Evolutionary conservation across 192 early-diverging fungal genomes (phyloP), one percentile per base, ranked within the genome.

Genomic region (Linnemannia hyalina): DNA sequence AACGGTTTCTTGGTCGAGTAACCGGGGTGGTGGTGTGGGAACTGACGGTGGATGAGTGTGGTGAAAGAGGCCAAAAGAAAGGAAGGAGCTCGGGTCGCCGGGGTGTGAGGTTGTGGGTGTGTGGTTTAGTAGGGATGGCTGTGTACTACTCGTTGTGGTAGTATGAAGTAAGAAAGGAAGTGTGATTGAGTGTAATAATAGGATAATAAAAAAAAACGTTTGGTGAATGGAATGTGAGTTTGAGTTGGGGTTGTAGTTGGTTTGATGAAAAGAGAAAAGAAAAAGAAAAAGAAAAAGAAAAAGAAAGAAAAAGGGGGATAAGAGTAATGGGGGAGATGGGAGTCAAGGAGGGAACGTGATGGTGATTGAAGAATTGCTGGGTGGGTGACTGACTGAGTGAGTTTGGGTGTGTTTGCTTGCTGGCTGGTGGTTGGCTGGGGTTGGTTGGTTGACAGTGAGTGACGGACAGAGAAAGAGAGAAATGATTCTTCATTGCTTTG

Each of bases 141-240:
- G 22, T 60, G 22, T 60, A 60, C 55, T 60, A 60, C 55, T 60
- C 55, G n/a, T 60, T 60, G 55, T 60, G 55, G 55, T 60, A 60
- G 55, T 60, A 26, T 26, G n/a, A 60, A 60, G 49, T 15, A 52
- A 52, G 49, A 6, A 52, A 11, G 54, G n/a, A 60, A 11, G 60
- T 11, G 29, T 32, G 60, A 29, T 10, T 65, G 60, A 13, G 10
- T 35, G 60, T 32, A 65, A 32, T 35, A 22, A 63, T 8, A 29
- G 29, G 6, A 22, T 20, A 54, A 54, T 20, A 55, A n/a, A 55
- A 60, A 65, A 65, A 65, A 13, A 20, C 0, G 49, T 52, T 46
- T n/a, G 26, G n/a, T 32, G 29, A 11, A 32, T 35, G 42, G 0
- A n/a, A 16, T 18, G 23, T 36, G 7, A n/a, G 26, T 26, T 41